A percentile compares a stretch with the other conserved stretches of the same genome.
phyloP scores from a whole-genome alignment of 1,139 yeast species.

The Pichia sp. region DNA sequence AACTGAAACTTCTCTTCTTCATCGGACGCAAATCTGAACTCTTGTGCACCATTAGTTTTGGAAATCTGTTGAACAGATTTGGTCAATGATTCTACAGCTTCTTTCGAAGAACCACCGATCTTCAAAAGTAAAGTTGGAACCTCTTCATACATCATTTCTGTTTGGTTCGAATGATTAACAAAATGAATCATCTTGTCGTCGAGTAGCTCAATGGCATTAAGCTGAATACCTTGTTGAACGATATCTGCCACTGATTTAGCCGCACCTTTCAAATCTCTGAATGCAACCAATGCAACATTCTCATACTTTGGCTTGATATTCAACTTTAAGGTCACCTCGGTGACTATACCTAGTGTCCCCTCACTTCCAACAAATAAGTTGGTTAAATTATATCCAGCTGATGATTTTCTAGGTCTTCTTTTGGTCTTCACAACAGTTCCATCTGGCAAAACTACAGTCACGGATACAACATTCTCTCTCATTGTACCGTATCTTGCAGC shows the following conservation, averaged over 20 bases:
- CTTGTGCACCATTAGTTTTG: constrained; percentile 32
- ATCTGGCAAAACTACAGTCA: constrained; percentile 74
- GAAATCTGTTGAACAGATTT: constrained; percentile 49
- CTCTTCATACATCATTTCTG: constrained; percentile 60
- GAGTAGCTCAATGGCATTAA: constrained; percentile 63
- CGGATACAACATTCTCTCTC: constrained; percentile 63
- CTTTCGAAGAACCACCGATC: constrained; percentile 57
- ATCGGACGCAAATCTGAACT: constrained; percentile 53
- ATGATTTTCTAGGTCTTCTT: constrained; percentile 64
- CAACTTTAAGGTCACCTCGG: constrained; percentile 65
- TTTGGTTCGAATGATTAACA: constrained; percentile 55
- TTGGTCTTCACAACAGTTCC: constrained; percentile 71
- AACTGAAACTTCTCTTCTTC: constrained; percentile 63
- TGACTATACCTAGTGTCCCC: constrained; percentile 71
- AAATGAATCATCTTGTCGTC: constrained; percentile 66
- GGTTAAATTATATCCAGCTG: constrained; percentile 72
- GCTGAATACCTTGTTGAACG: constrained; percentile 52
- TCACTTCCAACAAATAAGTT: constrained; percentile 67
- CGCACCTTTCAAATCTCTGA: constrained; percentile 52
- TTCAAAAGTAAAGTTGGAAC: constrained; percentile 73
- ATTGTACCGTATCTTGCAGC: constrained; percentile 73
- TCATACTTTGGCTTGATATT: constrained; percentile 59
- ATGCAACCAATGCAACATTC: constrained; percentile 61
- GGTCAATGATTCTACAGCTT: constrained; percentile 49
- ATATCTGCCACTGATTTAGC: constrained; percentile 57